phyloP scores from a whole-genome alignment of 805 yeast species.

The Debaryomyces castellii region DNA sequence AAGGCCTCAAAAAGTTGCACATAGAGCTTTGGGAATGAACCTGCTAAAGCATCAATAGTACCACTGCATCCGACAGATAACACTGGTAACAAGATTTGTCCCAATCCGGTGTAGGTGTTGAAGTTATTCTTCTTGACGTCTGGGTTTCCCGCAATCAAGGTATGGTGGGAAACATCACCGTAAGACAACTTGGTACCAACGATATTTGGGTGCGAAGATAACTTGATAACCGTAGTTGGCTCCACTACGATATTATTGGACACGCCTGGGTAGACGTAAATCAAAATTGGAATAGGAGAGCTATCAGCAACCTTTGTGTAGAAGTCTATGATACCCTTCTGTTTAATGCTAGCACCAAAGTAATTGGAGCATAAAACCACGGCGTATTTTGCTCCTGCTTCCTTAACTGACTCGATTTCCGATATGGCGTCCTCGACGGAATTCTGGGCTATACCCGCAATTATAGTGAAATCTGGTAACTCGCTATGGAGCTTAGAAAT shows the following conservation, averaged over 20 bases:
- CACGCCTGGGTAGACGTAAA: slow-evolving; percentile 54
- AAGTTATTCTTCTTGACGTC: slow-evolving; percentile 39
- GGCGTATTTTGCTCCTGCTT: slow-evolving; percentile 40
- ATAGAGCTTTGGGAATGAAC: slow-evolving; percentile 51
- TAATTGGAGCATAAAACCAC: slow-evolving; percentile 47
- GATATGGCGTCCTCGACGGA: slow-evolving; percentile 44
- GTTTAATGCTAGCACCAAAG: slow-evolving; percentile 46
- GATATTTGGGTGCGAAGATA: slow-evolving; percentile 46
- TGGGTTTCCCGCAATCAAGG: slow-evolving; percentile 44
- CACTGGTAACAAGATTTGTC: slow-evolving; percentile 50
- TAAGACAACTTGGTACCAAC: slow-evolving; percentile 55
- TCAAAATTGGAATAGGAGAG: slow-evolving; percentile 41
- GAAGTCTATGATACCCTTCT: slow-evolving; percentile 48
- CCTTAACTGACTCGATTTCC: slow-evolving; percentile 33
- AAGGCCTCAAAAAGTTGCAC: slow-evolving; percentile 40
- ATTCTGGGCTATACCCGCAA: slow-evolving; percentile 52
- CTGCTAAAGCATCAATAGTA: slow-evolving; percentile 52
- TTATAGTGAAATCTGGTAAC: slow-evolving; percentile 40
- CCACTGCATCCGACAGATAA: slow-evolving; percentile 48
- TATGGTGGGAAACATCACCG: slow-evolving; percentile 48
- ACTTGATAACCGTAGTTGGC: slow-evolving; percentile 37
- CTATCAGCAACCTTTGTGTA: slow-evolving; percentile 43
- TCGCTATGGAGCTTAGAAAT: slow-evolving; percentile 31
- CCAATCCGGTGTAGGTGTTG: slow-evolving; percentile 48
- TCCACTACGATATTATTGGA: slow-evolving; percentile 38